Base-by-base conservation (phyloP, 1,284 basidiomycete genomes). In the Serendipita sp. region DNA sequence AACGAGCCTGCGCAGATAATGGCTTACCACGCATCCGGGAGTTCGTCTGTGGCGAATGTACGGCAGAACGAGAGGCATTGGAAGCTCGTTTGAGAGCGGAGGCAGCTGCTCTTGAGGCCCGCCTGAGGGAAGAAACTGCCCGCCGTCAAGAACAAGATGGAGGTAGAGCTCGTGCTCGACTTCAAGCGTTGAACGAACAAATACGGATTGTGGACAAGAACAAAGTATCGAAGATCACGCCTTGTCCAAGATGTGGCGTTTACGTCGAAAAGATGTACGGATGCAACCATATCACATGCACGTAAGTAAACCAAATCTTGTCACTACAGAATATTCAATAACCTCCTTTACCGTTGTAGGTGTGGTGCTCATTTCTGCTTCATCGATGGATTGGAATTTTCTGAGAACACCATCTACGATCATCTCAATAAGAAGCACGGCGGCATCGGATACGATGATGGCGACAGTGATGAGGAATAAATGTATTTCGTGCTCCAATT, bases 261-360 rank as follows among this genome's bases (percentile, higher is more conserved):
- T 30, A 22, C 41, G 32, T 22, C 17, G 17, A 29, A 15, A 47
- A 35, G 13, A 30, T 38, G 17, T 29, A 47, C 17, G 70, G 70
- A 1, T 70, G 70, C 62, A 69, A 70, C 60, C 69, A 70, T 60
- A 67, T 70, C n/a, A 62, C 50, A 2, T 68, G 69, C 60, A 43
- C 61, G 3, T 70, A 67, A 61, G 67, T 67, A 2, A 62, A 65
- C 5, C 68, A 70, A 62, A 65, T 69, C 42, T 70, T 69, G 53
- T 67, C 61, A 58, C 64, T 60, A 67, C 66, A 29, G 42, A 64
- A 13, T 63, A 38, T n/a, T 63, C 61, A 17, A 8, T 13, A 2
- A 2, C 4, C 5, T 30, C 42, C 1, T 29, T n/a, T 5, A 68
- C 5, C 38, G 12, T 68, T 10, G 64, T 53, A 12, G 67, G 69